phyloP scores from a whole-genome alignment of 1,284 basidiomycete species.

The Cerioporus squamosus region DNA sequence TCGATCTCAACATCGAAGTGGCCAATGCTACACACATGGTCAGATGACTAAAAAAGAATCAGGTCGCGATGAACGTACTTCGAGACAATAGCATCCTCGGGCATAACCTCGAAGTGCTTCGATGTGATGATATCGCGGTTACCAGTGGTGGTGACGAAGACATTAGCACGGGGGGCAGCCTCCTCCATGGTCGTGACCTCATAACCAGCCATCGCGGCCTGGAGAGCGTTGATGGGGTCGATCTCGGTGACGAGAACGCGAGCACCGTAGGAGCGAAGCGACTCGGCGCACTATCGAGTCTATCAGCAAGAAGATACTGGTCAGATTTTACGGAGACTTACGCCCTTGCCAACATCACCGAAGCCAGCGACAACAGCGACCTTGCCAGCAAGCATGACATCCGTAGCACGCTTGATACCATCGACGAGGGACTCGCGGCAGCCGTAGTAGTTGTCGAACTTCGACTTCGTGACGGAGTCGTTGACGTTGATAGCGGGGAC shows the following conservation, averaged over 20 bases:
- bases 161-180: slow-evolving; percentile 84
- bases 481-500: slow-evolving; percentile 99
- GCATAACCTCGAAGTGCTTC: slow-evolving; percentile 94
- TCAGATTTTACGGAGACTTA: slow-evolving; percentile 47
- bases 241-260: slow-evolving; percentile 98
- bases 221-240: slow-evolving; percentile 99
- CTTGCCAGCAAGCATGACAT: slow-evolving; percentile 99
- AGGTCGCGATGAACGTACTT: slow-evolving; percentile 63
- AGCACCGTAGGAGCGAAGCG: slow-evolving; percentile 94
- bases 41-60: background rate
- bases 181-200: slow-evolving; percentile 99
- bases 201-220: slow-evolving; percentile 99
- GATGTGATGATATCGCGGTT: slow-evolving; percentile 98
- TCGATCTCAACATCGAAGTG: slow-evolving; percentile 99
- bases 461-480: slow-evolving; percentile 99
- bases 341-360: slow-evolving; percentile 99
- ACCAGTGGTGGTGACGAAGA: slow-evolving; percentile 99
- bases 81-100: slow-evolving; percentile 98
- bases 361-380: slow-evolving; percentile 98
- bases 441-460: slow-evolving; percentile 97
- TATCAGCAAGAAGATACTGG: slow-evolving; percentile 1
- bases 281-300: slow-evolving; percentile 86
- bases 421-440: slow-evolving; percentile 99
- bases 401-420: slow-evolving; percentile 99
- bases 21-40: slow-evolving; percentile 69